phyloP scores from a whole-genome alignment of 306 rosid genomes.

The Hippophae gyantsensis region DNA sequence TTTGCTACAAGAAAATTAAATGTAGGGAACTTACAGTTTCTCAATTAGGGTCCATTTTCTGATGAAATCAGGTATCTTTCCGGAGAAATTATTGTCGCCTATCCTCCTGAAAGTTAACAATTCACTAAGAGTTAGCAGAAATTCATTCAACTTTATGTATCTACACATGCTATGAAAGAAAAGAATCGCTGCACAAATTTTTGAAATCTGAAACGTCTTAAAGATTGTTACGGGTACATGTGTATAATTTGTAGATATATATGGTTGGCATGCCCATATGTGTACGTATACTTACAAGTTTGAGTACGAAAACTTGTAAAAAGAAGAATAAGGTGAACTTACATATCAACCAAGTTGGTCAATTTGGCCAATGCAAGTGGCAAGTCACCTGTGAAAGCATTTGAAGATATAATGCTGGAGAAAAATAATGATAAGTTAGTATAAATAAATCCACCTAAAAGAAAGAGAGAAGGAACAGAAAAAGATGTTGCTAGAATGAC shows the following conservation, averaged over 20 bases:
- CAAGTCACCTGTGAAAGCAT: constrained; percentile 69
- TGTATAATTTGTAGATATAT: too few species aligned
- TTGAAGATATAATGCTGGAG: constrained; percentile 59
- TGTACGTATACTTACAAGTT: neutral
- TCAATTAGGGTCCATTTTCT: constrained; percentile 48
- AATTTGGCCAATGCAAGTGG: constrained; percentile 56
- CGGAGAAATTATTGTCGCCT: constrained; percentile 62
- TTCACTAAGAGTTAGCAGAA: constrained; percentile 7
- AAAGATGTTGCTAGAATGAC: neutral
- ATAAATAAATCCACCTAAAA: neutral
- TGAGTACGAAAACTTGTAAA: too few species aligned
- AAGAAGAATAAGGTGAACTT: constrained; percentile 17
- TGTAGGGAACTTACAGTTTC: constrained; percentile 56
- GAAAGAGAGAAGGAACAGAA: neutral
- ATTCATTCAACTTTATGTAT: too few species aligned
- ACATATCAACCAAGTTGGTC: constrained; percentile 76
- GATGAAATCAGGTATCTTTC: constrained; percentile 73
- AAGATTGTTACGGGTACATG: too few species aligned
- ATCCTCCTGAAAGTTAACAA: constrained; percentile 60
- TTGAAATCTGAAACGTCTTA: too few species aligned
- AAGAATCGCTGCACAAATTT: too few species aligned
- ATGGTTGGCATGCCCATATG: neutral
- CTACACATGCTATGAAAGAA: too few species aligned
- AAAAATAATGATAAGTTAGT: constrained; percentile 19
- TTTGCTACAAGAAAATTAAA: constrained; percentile 8